These are phyloP conservation scores for Hericium erinaceus DNA, from an alignment of 768 basidiomycete species.

Conservation along the genomic window DNA sequence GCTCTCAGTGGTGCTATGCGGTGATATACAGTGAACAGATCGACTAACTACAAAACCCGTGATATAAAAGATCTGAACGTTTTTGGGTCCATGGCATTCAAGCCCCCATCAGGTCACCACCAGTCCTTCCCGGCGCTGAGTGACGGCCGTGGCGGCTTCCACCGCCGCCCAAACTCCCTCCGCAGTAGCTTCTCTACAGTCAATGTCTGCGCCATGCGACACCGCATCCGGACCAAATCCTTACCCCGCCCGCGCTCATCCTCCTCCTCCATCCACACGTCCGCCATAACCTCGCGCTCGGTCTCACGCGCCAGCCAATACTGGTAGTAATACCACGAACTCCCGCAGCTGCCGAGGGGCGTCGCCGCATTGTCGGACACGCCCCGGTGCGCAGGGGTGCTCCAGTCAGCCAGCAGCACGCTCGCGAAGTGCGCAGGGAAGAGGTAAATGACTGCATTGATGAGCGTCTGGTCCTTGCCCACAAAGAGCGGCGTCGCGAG, in stretches of 20 bases:
- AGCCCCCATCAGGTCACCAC: no score
- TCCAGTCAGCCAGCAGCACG: slow-evolving; percentile 26
- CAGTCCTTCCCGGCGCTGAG: no score
- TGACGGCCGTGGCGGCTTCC: neutral
- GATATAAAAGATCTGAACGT: no score
- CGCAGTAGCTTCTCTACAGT: neutral
- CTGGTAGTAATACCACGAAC: slow-evolving; percentile 40
- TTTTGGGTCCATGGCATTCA: no score
- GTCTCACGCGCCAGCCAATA: slow-evolving; percentile 32
- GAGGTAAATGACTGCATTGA: slow-evolving; percentile 37
- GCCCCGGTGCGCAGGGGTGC: neutral
- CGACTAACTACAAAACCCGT: no score
- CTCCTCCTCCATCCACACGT: slow-evolving; percentile 8
- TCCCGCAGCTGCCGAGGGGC: slow-evolving; percentile 31
- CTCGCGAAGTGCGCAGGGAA: slow-evolving; percentile 37
- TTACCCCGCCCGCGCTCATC: neutral
- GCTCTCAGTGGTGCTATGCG: no score
- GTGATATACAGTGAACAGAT: no score
- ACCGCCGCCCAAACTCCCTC: neutral
- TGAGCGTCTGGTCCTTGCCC: slow-evolving; percentile 48
- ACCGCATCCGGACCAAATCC: neutral
- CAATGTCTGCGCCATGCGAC: neutral
- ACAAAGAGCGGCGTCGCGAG: slow-evolving; percentile 36
- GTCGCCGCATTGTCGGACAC: slow-evolving; percentile 18
- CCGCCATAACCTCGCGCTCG: slow-evolving; percentile 16